These are phyloP conservation scores for Neurospora sp. DNA, from an alignment of 495 filamentous ascomycete genomes.

Conservation along the genomic window DNA sequence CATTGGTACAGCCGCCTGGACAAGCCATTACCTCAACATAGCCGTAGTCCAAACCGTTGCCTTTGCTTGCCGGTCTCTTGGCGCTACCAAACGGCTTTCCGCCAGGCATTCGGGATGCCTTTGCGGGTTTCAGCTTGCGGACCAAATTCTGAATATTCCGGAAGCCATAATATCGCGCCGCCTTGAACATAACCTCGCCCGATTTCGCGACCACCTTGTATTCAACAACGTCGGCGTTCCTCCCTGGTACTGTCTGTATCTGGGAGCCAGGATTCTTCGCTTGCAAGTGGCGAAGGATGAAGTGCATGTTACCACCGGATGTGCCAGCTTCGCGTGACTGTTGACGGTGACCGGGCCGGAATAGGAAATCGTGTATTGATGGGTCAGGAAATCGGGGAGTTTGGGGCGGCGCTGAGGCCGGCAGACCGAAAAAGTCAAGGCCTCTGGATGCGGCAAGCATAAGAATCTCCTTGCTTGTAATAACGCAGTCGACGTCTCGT, in stretches of 20 bases:
- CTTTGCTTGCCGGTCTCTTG: conserved; percentile 35
- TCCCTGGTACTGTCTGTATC: conserved; percentile 60
- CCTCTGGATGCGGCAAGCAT: conserved; percentile 72
- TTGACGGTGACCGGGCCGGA: conserved; percentile 29
- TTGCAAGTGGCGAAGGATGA: conserved; percentile 65
- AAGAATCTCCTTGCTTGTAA: conserved; percentile 85
- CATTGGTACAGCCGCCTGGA: conserved; percentile 94
- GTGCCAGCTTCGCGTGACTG: conserved; percentile 47
- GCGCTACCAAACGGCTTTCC: conserved; percentile 41
- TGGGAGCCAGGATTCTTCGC: conserved; percentile 55
- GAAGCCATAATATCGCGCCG: conserved; percentile 91
- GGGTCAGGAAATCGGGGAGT: conserved; percentile 54
- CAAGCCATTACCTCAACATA: conserved; percentile 99
- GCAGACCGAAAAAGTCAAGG: conserved; percentile 60
- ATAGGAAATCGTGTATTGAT: conserved; percentile 60
- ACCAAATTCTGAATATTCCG: conserved; percentile 97
- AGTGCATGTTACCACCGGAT: conserved; percentile 80
- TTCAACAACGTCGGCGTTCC: conserved; percentile 85
- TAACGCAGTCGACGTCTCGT: conserved; percentile 93
- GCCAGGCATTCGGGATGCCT: conserved; percentile 64
- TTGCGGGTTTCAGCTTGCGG: conserved; percentile 71
- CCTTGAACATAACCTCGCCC: conserved; percentile 56
- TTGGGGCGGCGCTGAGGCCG: conserved; percentile 41
- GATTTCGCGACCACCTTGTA: conserved; percentile 50
- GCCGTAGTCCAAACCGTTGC: conserved; percentile 51